Base-by-base conservation (phyloP, 2,329 filamentous ascomycete genomes). In the Ophiostoma montium region DNA sequence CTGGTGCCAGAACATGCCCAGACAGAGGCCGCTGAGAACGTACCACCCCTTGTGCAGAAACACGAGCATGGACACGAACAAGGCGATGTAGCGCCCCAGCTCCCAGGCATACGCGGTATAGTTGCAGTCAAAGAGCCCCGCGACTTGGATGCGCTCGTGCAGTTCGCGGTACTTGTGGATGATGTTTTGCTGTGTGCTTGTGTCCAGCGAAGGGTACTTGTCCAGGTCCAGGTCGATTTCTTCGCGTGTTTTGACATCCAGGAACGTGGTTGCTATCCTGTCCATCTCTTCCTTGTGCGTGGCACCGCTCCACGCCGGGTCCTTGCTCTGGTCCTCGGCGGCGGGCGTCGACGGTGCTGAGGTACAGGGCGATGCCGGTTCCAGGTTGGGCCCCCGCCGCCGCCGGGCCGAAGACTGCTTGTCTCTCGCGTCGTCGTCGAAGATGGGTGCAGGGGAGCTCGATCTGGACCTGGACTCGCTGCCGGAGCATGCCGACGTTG, bases 1-100 rank as follows among this genome's bases (percentile, higher is more conserved):
- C 62, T 96, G 92, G 61, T 96, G 92, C 90, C 92, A 96, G 60
- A 94, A 75, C 54, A 77, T 72, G 18, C 90, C 92, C 3, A 96
- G 71, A 57, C 82, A 87, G 45, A 85, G 62, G 1, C 78, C 88
- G 50, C 85, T 86, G 2, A 75, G 67, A 44, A 67, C 70, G 59
- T 85, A 90, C 76, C 82, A 86, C 33, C 72, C 73, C 59, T 68
- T 68, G 15, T 65, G 72, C 18, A 92, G 67, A 57, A 76, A 79
- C 5, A 74, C 61, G 33, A 89, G 64, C 54, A 79, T 79, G 46
- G 80, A 64, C 13, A 64, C 60, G 47, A 84, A 80, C 27, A 95
- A 74, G 15, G 80, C 63, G 1, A 71, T 66, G 61, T 95, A 96
- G 23, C 90, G 82, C 51, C 70, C 66, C 50, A 71, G 67, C 63